Conservation (phyloP, 2,329 filamentous ascomycete species). For the Stagonosporopsis rhizophila region DNA sequence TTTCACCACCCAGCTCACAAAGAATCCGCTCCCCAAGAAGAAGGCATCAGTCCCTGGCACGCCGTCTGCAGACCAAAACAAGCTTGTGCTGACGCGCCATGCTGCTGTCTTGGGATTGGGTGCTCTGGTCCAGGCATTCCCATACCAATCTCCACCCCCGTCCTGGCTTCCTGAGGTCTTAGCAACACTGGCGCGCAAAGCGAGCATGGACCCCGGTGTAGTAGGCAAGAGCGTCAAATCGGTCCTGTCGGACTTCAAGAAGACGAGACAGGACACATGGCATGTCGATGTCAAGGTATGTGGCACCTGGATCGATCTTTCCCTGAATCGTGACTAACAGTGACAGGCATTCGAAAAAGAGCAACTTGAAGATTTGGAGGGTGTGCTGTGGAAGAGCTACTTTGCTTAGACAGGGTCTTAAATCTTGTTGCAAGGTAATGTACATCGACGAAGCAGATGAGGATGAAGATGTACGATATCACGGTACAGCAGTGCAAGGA, state of each 20-base stretch:
- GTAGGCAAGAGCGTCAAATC: constrained; percentile 96
- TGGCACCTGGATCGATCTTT: neutral
- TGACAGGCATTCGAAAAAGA: constrained; percentile 80
- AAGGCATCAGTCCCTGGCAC: constrained; percentile 60
- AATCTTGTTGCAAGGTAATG: neutral
- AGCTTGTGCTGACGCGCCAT: constrained; percentile 81
- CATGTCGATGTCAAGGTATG: constrained; percentile 94
- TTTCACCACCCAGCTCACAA: constrained; percentile 78
- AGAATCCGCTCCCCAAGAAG: constrained; percentile 86
- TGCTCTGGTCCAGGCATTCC: constrained; percentile 92
- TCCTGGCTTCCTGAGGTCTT: constrained; percentile 93
- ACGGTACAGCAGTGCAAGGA: neutral
- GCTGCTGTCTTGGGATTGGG: constrained; percentile 92
- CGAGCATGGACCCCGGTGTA: constrained; percentile 86
- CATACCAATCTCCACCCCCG: constrained; percentile 91
- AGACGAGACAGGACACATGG: constrained; percentile 99
- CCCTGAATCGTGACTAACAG: neutral
- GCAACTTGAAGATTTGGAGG: constrained; percentile 92
- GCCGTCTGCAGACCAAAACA: constrained; percentile 74
- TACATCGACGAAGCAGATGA: neutral
- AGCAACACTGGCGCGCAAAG: constrained; percentile 81
- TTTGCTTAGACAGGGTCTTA: constrained; percentile 70
- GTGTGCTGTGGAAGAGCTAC: constrained; percentile 99
- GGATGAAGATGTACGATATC: constrained; percentile 1
- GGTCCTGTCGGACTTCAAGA: constrained; percentile 97